phyloP scores from a whole-genome alignment of 2,329 filamentous ascomycete species.

The Chaetomium sp. region DNA sequence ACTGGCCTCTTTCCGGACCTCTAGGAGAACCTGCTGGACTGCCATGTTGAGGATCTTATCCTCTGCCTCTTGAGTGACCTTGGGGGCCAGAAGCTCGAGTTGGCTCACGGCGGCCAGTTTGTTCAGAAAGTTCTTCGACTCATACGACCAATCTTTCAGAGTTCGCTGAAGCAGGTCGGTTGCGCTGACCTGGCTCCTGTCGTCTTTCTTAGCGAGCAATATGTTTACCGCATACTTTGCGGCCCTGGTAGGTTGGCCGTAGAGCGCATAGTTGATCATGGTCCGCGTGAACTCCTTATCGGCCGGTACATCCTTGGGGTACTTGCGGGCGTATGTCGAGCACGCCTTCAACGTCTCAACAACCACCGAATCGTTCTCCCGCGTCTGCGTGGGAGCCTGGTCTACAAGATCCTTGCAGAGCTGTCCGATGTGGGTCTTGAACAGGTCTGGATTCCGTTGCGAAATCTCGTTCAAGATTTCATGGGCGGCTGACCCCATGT shows the following conservation, averaged over 20 bases:
- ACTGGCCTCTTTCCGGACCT: conserved; percentile 65
- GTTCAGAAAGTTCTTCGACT: conserved; percentile 71
- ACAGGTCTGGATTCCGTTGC: conserved; percentile 81
- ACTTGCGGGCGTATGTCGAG: conserved; percentile 84
- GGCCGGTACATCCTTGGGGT: conserved; percentile 78
- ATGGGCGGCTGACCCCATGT: conserved; percentile 76
- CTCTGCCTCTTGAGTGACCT: conserved; percentile 70
- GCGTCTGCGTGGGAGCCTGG: conserved; percentile 71
- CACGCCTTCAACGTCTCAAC: conserved; percentile 93
- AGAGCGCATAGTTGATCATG: conserved; percentile 79
- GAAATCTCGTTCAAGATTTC: conserved; percentile 93
- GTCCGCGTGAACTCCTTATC: conserved; percentile 81
- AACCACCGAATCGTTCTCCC: conserved; percentile 69
- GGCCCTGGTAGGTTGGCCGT: conserved; percentile 76
- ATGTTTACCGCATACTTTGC: conserved; percentile 95
- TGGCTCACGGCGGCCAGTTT: conserved; percentile 73
- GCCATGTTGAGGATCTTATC: conserved; percentile 79
- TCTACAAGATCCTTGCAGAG: conserved; percentile 84
- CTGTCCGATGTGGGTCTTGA: conserved; percentile 89
- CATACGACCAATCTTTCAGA: conserved; percentile 73
- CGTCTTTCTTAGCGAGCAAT: conserved; percentile 71
- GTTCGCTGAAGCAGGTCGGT: conserved; percentile 79
- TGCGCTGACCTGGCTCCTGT: conserved; percentile 79
- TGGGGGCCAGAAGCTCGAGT: conserved; percentile 72
- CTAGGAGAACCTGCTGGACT: conserved; percentile 71